Evolutionary conservation across 306 rosid species (phyloP).

Genomic region (Acacia acuminata): DNA sequence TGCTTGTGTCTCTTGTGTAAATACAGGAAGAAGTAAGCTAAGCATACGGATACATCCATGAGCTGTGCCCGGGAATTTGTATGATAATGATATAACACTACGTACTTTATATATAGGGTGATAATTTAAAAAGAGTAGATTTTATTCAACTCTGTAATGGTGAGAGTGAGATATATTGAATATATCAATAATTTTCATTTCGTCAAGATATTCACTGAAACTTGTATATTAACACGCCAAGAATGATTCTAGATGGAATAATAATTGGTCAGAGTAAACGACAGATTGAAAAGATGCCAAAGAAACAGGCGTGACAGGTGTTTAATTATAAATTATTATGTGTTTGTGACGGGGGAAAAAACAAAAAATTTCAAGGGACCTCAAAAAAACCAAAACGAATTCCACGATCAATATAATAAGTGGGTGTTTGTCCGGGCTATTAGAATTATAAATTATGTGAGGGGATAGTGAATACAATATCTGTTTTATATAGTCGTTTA

Average conservation of each 20-base stretch:
- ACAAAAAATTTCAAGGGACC: too few relatives aligned
- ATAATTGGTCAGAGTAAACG: background rate
- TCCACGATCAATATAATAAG: background rate
- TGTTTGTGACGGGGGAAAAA: too few relatives aligned
- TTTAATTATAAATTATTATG: background rate
- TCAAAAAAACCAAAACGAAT: background rate
- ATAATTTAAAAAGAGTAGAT: background rate
- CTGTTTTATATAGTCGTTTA: too few relatives aligned
- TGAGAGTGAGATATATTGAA: background rate
- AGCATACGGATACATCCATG: background rate
- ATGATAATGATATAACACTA: too few relatives aligned
- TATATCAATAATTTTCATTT: background rate
- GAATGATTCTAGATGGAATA: background rate
- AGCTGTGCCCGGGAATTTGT: too few relatives aligned
- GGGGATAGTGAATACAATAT: too few relatives aligned
- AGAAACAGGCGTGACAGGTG: background rate
- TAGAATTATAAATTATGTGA: too few relatives aligned
- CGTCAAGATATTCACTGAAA: background rate
- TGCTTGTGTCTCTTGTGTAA: background rate
- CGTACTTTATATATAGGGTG: too few relatives aligned
- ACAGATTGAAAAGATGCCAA: too few relatives aligned
- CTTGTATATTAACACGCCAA: background rate
- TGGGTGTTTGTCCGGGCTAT: too few relatives aligned
- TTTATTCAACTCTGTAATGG: too few relatives aligned
- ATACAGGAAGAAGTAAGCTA: background rate